phyloP scores from a whole-genome alignment of 768 basidiomycete species.

The Plicaturopsis crispa region DNA sequence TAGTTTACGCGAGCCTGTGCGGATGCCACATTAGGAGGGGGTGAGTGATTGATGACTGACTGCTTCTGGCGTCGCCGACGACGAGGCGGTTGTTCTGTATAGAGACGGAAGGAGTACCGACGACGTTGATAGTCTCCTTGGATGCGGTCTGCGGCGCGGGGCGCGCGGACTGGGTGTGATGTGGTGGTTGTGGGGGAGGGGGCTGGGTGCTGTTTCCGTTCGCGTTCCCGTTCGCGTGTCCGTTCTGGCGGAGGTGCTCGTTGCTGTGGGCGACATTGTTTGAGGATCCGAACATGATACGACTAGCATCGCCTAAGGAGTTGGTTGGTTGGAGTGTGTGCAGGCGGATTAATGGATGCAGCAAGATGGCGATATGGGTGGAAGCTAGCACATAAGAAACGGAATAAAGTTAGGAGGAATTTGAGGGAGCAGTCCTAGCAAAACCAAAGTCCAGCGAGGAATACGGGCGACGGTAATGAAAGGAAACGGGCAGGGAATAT shows the following conservation, averaged over 20 bases:
- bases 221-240: constrained; percentile 17
- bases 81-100: constrained; percentile 62
- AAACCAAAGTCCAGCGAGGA: not conserved
- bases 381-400: constrained; percentile 16
- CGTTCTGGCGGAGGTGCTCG: constrained; percentile 29
- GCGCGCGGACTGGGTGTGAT: constrained; percentile 9
- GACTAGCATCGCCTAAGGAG: constrained; percentile 44
- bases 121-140: constrained; percentile 60
- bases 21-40: constrained; percentile 2
- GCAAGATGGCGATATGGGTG: too few relatives aligned
- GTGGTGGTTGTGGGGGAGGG: constrained; percentile 2
- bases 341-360: constrained; percentile 10
- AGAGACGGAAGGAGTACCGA: constrained; percentile 71
- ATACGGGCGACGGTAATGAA: not conserved
- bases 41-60: constrained; percentile 50
- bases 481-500: not conserved
- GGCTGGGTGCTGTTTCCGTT: not conserved
- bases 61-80: constrained; percentile 65
- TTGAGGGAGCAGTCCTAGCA: constrained; percentile 1
- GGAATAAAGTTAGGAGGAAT: constrained; percentile 3
- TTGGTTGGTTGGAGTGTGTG: constrained; percentile 18
- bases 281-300: constrained; percentile 50
- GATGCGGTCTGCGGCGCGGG: constrained; percentile 20
- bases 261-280: constrained; percentile 38
- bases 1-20: not conserved